Base-by-base conservation (phyloP, 2,329 filamentous ascomycete species). In the Aspergillus melleus region DNA sequence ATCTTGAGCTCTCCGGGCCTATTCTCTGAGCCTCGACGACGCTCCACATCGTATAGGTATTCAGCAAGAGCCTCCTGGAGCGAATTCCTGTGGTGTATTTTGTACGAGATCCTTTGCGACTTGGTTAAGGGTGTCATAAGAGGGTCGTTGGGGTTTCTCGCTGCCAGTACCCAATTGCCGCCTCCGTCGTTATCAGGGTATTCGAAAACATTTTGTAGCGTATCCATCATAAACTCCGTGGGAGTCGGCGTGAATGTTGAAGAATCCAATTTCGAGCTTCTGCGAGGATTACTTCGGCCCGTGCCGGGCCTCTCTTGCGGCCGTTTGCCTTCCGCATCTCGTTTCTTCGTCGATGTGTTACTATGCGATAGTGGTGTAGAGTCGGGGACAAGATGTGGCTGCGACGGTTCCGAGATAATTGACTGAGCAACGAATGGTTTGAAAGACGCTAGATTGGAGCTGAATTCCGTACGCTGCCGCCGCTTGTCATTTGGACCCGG, bases 61-160 rank as follows among this genome's bases (percentile, higher is more conserved):
- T 76, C 72, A 8, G 74, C 74, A 54, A 78, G 64, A 52, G 77
- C 76, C 8, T 67, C 71, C 54, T 75, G 74, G 3, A 78, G 64
- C 3, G 68, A 71, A 14, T 64, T 54, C 49, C 67, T 57, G 19
- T 66, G 57, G 46, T 65, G 19, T 32, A 49, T 47, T 52, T 61
- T 61, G 30, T 58, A 61, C 9, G 42, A 50, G 11, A 50, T 42
- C 39, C 61, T 57, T 54, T 62, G 59, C n/a, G 49, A 42, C 30
- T 47, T 42, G 6, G 56, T 61, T 49, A 64, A 49, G 49, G 55
- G 61, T 51, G 55, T 14, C 50, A 62, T 61, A 30, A 61, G 61
- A 20, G 24, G 57, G 10, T 57, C 49, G 32, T 51, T 30, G 22
- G 19, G 54, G n/a, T 54, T 42, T 44, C 16, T 49, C 10, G 39